Conservation (phyloP, 768 basidiomycete species). For the Austroboletus festivus region DNA sequence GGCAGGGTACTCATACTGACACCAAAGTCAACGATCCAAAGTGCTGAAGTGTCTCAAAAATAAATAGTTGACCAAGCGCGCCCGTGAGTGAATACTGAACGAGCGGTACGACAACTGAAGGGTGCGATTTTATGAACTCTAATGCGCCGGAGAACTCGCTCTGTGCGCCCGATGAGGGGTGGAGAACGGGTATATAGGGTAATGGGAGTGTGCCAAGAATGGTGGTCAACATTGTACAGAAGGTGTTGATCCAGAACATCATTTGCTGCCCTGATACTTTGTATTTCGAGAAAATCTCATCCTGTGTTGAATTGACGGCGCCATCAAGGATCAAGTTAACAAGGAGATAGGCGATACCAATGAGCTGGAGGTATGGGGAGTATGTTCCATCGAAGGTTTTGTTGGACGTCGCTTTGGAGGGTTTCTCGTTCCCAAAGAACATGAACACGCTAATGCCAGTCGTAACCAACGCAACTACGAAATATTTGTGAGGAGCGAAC, state of each 20-base stretch:
- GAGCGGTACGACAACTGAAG: slow-evolving; percentile 68
- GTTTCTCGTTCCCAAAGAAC: slow-evolving; percentile 68
- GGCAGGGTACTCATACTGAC: slow-evolving; percentile 43
- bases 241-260: slow-evolving; percentile 98
- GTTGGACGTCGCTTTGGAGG: slow-evolving; percentile 37
- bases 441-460: slow-evolving; percentile 91
- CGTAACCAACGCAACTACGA: slow-evolving; percentile 93
- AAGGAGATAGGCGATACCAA: slow-evolving; percentile 73
- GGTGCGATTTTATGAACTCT: slow-evolving; percentile 74
- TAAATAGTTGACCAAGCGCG: slow-evolving; percentile 94
- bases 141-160: slow-evolving; percentile 69
- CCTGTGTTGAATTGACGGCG: slow-evolving; percentile 92
- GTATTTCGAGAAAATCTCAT: slow-evolving; percentile 86
- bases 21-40: slow-evolving; percentile 88
- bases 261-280: slow-evolving; percentile 88
- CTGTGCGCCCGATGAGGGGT: slow-evolving; percentile 57
- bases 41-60: slow-evolving; percentile 92
- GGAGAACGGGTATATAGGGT: slow-evolving; percentile 78
- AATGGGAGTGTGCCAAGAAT: slow-evolving; percentile 71
- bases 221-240: slow-evolving; percentile 73
- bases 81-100: slow-evolving; percentile 86
- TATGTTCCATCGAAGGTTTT: slow-evolving; percentile 26
- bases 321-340: slow-evolving; percentile 92
- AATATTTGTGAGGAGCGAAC: slow-evolving; percentile 92
- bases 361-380: slow-evolving; percentile 53